These are phyloP conservation scores for Fusarium subglutinans DNA, from an alignment of 2,329 filamentous ascomycete genomes.

Conservation along the genomic window DNA sequence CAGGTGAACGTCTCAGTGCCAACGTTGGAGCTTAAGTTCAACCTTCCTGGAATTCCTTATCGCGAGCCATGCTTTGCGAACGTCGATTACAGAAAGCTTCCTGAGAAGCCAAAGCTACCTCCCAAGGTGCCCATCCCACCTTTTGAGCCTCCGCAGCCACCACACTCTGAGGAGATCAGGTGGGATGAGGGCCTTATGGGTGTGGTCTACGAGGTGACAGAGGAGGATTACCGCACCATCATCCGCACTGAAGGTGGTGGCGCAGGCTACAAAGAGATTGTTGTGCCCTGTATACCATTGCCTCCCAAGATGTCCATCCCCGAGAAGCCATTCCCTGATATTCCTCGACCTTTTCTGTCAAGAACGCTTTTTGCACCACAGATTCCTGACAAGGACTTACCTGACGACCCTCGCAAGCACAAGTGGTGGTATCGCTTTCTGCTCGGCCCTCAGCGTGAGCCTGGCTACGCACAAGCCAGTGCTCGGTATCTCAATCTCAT, in stretches of 20 bases:
- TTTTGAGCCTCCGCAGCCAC: constrained; percentile 38
- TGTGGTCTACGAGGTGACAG: constrained; percentile 94
- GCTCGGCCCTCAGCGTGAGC: constrained; percentile 62
- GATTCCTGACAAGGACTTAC: constrained; percentile 49
- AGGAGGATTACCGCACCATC: constrained; percentile 82
- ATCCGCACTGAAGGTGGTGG: constrained; percentile 92
- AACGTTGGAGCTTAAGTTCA: constrained; percentile 80
- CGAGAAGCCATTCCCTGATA: constrained; percentile 61
- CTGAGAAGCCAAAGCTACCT: constrained; percentile 50
- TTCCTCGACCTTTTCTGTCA: constrained; percentile 76
- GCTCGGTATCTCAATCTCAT: constrained; percentile 85
- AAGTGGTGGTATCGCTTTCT: constrained; percentile 60
- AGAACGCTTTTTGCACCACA: constrained; percentile 83
- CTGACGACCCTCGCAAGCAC: constrained; percentile 46
- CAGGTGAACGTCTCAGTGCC: constrained; percentile 85
- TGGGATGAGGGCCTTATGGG: constrained; percentile 90
- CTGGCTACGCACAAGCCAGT: constrained; percentile 82
- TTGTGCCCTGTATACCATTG: constrained; percentile 80
- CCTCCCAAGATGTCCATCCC: constrained; percentile 69
- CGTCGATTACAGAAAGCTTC: constrained; percentile 68
- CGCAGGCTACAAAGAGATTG: constrained; percentile 81
- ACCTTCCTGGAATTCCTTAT: constrained; percentile 87
- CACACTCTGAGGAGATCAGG: constrained; percentile 28
- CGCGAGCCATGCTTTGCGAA: constrained; percentile 93
- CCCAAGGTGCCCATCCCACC: constrained; percentile 43